Conservation (phyloP, 805 yeast genomes). For the Candida succiphila region DNA sequence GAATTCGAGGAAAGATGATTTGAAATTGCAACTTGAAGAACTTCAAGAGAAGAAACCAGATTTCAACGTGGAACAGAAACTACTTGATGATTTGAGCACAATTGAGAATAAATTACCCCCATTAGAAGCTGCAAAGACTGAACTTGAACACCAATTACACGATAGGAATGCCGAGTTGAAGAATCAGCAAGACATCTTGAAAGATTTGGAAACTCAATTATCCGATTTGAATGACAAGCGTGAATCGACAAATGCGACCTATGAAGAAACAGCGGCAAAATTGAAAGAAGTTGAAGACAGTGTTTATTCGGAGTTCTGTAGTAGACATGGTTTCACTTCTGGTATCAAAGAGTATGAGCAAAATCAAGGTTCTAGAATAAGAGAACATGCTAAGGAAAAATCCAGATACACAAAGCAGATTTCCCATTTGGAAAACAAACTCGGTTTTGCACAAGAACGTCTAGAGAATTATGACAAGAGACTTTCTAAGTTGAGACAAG, state of each 20-base stretch:
- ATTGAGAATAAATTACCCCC: constrained; percentile 26
- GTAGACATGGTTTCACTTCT: constrained; percentile 37
- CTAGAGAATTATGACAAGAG: constrained; percentile 39
- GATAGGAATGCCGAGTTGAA: constrained; percentile 36
- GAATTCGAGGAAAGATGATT: constrained; percentile 37
- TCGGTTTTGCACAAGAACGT: constrained; percentile 57
- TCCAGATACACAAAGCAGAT: constrained; percentile 54
- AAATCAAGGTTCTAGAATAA: constrained; percentile 47
- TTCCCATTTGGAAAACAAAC: constrained; percentile 46
- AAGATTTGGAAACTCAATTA: constrained; percentile 14
- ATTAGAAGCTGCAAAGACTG: constrained; percentile 17
- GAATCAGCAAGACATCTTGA: constrained; percentile 27
- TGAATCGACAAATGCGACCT: constrained; percentile 15
- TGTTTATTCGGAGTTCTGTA: constrained; percentile 47
- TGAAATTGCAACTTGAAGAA: constrained; percentile 35
- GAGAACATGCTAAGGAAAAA: constrained; percentile 50
- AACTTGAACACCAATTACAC: constrained; percentile 16
- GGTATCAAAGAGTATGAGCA: constrained; percentile 59
- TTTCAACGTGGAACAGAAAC: constrained; percentile 43
- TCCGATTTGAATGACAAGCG: constrained; percentile 16
- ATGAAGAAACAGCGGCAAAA: constrained; percentile 12
- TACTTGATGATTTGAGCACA: constrained; percentile 44
- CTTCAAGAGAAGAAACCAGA: constrained; percentile 36
- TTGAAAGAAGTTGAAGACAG: constrained; percentile 26
- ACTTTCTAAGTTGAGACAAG: constrained; percentile 30